Conservation (phyloP, 192 early-diverging fungal genomes). For the Backusella sp. region DNA sequence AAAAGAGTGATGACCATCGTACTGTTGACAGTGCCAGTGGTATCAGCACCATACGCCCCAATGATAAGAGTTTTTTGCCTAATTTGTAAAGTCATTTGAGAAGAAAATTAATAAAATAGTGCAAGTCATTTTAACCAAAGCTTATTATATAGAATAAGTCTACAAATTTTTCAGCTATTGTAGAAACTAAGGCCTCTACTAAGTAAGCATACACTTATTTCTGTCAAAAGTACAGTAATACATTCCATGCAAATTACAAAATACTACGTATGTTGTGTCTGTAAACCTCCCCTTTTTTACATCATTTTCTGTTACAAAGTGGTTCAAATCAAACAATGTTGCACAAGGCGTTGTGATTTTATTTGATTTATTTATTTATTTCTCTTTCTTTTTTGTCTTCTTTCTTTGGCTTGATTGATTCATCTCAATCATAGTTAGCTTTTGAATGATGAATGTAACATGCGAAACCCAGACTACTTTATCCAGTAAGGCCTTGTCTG, state of each 20-base stretch:
- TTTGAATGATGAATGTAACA: conserved; percentile 3
- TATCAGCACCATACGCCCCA: not conserved
- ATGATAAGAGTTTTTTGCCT: not conserved
- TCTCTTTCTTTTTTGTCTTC: not conserved
- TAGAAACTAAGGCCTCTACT: no score
- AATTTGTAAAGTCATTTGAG: not conserved
- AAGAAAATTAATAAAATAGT: not conserved
- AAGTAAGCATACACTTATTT: no score
- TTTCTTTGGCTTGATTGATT: not conserved
- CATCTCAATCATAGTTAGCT: not conserved
- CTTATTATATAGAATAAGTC: no score
- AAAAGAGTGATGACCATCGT: not conserved
- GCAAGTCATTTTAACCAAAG: not conserved
- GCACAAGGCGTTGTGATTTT: not conserved
- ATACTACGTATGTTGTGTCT: no score
- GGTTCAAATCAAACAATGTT: not conserved
- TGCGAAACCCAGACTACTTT: conserved; percentile 1
- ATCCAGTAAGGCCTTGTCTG: not conserved
- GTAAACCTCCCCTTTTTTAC: no score
- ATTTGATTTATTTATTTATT: not conserved
- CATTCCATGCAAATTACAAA: no score
- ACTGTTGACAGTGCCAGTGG: not conserved
- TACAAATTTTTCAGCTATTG: no score
- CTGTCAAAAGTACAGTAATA: no score
- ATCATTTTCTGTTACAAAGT: no score